phyloP scores from a whole-genome alignment of 208 protist species.

The Trypanosoma rangeli region DNA sequence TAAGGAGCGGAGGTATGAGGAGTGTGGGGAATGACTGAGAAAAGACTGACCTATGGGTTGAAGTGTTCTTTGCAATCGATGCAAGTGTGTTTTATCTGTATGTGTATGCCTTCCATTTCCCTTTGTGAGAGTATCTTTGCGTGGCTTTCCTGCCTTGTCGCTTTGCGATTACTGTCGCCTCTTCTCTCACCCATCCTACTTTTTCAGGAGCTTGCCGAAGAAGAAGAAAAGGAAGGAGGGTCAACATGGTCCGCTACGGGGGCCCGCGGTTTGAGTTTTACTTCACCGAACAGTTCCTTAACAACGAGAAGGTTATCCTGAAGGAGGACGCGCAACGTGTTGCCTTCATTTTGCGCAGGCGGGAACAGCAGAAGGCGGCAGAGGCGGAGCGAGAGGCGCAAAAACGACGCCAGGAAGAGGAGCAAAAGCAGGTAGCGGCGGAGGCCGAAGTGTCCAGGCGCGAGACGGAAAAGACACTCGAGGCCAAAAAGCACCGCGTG shows the following conservation, averaged over 20 bases:
- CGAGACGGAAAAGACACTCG: conserved; percentile 18
- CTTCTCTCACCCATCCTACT: background rate
- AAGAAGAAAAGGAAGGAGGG: no score
- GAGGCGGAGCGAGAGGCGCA: conserved; percentile 26
- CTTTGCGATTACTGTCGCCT: background rate
- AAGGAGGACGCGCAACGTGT: conserved; percentile 70
- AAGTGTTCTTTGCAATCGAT: background rate
- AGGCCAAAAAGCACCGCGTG: conserved; percentile 19
- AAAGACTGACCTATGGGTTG: background rate
- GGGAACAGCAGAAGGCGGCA: conserved; percentile 20
- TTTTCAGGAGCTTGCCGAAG: no score
- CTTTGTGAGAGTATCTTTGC: background rate
- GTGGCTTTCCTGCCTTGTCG: background rate
- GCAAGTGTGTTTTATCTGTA: background rate
- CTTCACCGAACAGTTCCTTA: conserved; percentile 56
- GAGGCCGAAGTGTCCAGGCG: conserved; percentile 28
- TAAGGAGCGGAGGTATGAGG: background rate
- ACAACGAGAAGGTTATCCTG: conserved; percentile 51
- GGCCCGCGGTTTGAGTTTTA: conserved; percentile 67
- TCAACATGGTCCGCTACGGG: conserved; percentile 46
- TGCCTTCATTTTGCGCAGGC: conserved; percentile 34
- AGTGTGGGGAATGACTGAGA: background rate
- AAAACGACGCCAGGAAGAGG: conserved; percentile 25
- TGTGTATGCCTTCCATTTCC: background rate
- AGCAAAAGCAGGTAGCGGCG: conserved; percentile 30